Percentiles rank a stretch among this genome's conserved stretches.
phyloP scores from a whole-genome alignment of 192 early-diverging fungal genomes.

The Glomus cerebriforme region DNA sequence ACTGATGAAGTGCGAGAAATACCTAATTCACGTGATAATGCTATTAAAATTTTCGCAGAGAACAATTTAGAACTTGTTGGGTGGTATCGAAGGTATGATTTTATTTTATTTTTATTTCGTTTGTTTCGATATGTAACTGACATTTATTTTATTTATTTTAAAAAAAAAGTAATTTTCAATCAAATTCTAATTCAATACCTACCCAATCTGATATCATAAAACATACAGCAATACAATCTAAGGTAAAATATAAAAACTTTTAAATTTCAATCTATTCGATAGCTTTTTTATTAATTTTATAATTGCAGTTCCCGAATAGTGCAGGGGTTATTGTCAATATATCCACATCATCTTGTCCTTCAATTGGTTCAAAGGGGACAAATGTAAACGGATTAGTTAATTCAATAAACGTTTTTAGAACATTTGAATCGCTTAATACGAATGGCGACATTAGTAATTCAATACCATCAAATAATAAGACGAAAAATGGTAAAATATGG shows the following conservation, averaged over 20 bases:
- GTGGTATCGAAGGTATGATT: conserved; percentile 34
- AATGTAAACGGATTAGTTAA: neutral
- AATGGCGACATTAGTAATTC: neutral
- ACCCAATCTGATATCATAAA: conserved; percentile 22
- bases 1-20: conserved; percentile 23
- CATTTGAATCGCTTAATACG: neutral
- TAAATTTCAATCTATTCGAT: neutral
- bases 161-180: conserved; percentile 15
- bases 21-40: neutral
- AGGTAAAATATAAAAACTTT: conserved; percentile 1
- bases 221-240: neutral
- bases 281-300: neutral
- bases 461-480: neutral
- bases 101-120: neutral
- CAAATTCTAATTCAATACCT: conserved; percentile 9
- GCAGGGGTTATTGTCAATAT: conserved; percentile 14
- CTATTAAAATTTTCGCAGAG: neutral
- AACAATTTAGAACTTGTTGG: conserved; percentile 4
- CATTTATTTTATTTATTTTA: neutral
- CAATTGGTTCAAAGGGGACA: neutral
- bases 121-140: neutral
- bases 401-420: conserved; percentile 11
- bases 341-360: conserved; percentile 5
- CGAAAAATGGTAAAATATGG: conserved; percentile 16
- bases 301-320: conserved; percentile 27